Percentiles rank a stretch among this genome's conserved stretches.
Evolutionary conservation across 768 basidiomycete genomes (phyloP).

Genomic region (Suillus paluster): DNA sequence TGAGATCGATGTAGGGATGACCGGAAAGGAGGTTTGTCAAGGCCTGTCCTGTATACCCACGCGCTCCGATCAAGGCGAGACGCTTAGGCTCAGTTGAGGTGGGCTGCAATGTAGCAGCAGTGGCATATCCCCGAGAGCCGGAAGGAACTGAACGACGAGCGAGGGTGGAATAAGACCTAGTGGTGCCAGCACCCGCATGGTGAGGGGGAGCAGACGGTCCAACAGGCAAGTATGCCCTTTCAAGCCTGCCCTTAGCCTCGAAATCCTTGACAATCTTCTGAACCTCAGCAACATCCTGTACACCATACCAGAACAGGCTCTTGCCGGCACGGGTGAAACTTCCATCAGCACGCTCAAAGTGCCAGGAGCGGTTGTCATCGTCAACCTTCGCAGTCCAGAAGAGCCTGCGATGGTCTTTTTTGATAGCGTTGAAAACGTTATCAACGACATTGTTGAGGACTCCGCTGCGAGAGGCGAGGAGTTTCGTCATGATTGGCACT

Average conservation of each 20-base stretch:
- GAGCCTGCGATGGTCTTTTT: conserved; percentile 89
- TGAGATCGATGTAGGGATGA: conserved; percentile 89
- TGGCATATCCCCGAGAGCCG: conserved; percentile 79
- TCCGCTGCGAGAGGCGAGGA: conserved; percentile 86
- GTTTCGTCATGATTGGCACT: conserved; percentile 89
- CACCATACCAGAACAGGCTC: conserved; percentile 97
- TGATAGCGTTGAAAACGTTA: conserved; percentile 96
- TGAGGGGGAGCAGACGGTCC: conserved; percentile 70
- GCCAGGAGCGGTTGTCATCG: conserved; percentile 97
- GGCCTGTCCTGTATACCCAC: conserved; percentile 95
- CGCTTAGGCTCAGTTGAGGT: conserved; percentile 75
- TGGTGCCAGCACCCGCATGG: conserved; percentile 41
- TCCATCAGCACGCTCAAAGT: conserved; percentile 97
- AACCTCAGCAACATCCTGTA: conserved; percentile 89
- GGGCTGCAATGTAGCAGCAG: conserved; percentile 47
- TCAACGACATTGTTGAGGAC: conserved; percentile 94
- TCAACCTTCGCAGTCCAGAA: conserved; percentile 99
- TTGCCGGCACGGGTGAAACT: conserved; percentile 94
- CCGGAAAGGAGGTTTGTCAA: conserved; percentile 81
- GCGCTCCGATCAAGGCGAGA: conserved; percentile 93
- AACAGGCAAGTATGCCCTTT: conserved; percentile 89
- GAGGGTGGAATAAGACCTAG: conserved; percentile 62
- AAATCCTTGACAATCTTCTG: conserved; percentile 80
- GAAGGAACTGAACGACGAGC: conserved; percentile 50
- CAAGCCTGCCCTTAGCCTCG: conserved; percentile 81